Evolutionary conservation across 2,329 filamentous ascomycete species (phyloP), one percentile per base, ranked within the genome.

Genomic region (Beauveria sp.): DNA sequence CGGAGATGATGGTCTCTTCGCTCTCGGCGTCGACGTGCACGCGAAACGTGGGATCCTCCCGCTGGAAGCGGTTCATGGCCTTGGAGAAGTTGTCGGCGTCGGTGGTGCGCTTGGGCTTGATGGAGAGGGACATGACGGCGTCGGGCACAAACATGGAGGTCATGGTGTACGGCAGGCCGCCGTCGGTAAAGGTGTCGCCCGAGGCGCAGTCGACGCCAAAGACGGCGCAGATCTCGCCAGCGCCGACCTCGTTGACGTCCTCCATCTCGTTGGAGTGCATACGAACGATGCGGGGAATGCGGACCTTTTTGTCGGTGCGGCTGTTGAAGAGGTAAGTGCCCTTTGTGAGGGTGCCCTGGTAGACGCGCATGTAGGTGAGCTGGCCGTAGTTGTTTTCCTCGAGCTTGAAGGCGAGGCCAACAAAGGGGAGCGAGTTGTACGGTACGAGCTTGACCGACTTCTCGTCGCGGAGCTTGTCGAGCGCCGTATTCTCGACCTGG

Each of bases 191-290:
- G 48, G 93, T 97, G 75, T 99, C 94, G 69, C 94, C 94, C 48
- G 93, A 97, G 41, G 94, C 92, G 74, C 94, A 99, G 69, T 99
- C 94, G 59, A 99, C 90, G 70, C 94, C 94, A 71, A 99, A 99
- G 62, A 99, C 94, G 63, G 94, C 94, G 72, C 94, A 99, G 66
- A 99, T 99, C 76, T 99, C 94, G 75, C 94, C 94, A 59, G 94
- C 93, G 57, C 92, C 91, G 65, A 99, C 89, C 74, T 97, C 92
- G 61, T 78, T 81, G 34, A 97, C 91, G 71, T 99, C 94, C 75
- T 99, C 94, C 93, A 99, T 96, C 72, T 99, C 94, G 72, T 97
- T 96, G 51, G 92, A 96, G 80, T 99, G 94, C 94, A 99, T 99
- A 64, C 94, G 91, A 64, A 99, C 94, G 69, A 99, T 97, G 71